Conservation (phyloP, 345 rosid species). For the Dipteronia sinensis region DNA sequence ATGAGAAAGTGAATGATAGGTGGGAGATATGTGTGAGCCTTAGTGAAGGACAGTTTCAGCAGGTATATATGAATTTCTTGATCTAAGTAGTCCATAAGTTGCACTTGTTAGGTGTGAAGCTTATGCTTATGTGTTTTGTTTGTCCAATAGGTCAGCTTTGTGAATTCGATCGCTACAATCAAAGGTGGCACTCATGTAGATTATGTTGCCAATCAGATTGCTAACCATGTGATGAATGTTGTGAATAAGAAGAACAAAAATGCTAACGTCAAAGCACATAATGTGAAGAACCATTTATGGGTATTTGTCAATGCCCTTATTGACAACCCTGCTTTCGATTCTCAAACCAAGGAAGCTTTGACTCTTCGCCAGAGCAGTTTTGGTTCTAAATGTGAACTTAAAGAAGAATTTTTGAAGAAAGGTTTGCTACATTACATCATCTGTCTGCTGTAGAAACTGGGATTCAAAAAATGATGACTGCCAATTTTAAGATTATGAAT, state of each 20-base stretch:
- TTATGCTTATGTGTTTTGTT: background rate
- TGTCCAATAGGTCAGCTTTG: slow-evolving; percentile 83
- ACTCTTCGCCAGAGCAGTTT: slow-evolving; percentile 96
- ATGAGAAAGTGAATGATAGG: slow-evolving; percentile 73
- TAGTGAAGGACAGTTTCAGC: slow-evolving; percentile 96
- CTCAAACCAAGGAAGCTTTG: slow-evolving; percentile 98
- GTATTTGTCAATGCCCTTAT: slow-evolving; percentile 94
- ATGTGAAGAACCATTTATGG: slow-evolving; percentile 91
- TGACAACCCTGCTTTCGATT: slow-evolving; percentile 99
- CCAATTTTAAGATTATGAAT: background rate
- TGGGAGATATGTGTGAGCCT: slow-evolving; percentile 89
- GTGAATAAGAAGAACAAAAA: slow-evolving; percentile 89
- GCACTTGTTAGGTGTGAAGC: background rate
- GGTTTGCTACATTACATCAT: slow-evolving; percentile 44
- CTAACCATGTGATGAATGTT: slow-evolving; percentile 65
- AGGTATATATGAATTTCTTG: slow-evolving; percentile 44
- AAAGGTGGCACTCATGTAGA: slow-evolving; percentile 99
- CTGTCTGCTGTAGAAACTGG: slow-evolving; percentile 5
- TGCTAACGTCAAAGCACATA: slow-evolving; percentile 77
- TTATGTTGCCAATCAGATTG: slow-evolving; percentile 81
- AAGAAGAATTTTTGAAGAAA: slow-evolving; percentile 82
- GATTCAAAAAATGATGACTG: background rate
- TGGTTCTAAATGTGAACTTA: slow-evolving; percentile 89
- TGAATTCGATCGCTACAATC: slow-evolving; percentile 79
- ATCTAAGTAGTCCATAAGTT: background rate